phyloP scores from a whole-genome alignment of 202 grass and related monocot species.

The Elaeis oleifera region DNA sequence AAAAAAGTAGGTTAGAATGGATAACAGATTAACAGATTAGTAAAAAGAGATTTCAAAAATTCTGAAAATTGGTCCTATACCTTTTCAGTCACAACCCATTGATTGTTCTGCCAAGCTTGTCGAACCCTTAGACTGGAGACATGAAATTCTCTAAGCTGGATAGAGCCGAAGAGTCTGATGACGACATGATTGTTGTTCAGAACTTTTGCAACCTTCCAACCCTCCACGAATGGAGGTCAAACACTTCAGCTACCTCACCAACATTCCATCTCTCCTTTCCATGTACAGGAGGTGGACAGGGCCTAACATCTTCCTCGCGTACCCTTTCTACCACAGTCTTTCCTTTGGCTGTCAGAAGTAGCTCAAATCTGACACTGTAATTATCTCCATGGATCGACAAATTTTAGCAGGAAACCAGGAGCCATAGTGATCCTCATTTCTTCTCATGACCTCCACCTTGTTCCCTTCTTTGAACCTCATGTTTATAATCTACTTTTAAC shows the following conservation, averaged over 20 bases:
- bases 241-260: slow-evolving; percentile 54
- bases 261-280: slow-evolving; percentile 46
- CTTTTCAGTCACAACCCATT: slow-evolving; percentile 24
- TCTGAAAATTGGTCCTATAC: slow-evolving; percentile 17
- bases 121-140: slow-evolving; percentile 50
- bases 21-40: too few species aligned
- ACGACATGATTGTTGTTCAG: slow-evolving; percentile 39
- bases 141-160: slow-evolving; percentile 61
- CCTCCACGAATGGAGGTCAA: slow-evolving; percentile 51
- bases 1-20: too few species aligned
- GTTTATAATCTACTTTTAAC: slow-evolving; percentile 1
- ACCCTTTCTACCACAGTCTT: slow-evolving; percentile 17
- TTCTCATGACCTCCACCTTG: slow-evolving; percentile 14
- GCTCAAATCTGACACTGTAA: slow-evolving; percentile 8
- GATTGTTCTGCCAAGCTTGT: slow-evolving; percentile 27
- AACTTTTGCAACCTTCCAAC: slow-evolving; percentile 55
- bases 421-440: slow-evolving; percentile 1
- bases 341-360: slow-evolving; percentile 6
- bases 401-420: slow-evolving; percentile 17
- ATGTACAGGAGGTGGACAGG: slow-evolving; percentile 24
- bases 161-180: slow-evolving; percentile 49
- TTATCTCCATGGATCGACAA: not conserved
- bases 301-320: slow-evolving; percentile 9
- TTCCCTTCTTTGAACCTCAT: slow-evolving; percentile 41
- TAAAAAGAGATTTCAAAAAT: not conserved